A percentile compares a stretch with the other conserved stretches of the same genome.
phyloP scores from a whole-genome alignment of 306 rosid species.

The Quillaja saponaria region DNA sequence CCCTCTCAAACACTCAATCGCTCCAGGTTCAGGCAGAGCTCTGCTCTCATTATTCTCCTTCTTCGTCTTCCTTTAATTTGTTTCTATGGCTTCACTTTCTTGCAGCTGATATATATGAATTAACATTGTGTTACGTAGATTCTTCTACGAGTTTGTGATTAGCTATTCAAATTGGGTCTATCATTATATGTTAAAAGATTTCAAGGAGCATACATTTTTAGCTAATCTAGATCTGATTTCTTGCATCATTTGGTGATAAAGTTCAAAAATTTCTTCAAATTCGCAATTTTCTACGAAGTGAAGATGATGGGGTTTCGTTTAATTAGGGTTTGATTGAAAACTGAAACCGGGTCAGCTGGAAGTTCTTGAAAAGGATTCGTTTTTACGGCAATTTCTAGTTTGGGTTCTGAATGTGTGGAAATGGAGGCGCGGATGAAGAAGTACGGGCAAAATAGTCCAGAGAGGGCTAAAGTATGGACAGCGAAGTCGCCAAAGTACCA shows the following conservation, averaged over 20 bases:
- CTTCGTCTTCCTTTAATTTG: no score
- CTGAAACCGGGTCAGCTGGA: neutral
- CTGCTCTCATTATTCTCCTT: no score
- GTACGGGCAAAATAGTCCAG: slow-evolving; percentile 78
- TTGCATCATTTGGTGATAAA: neutral
- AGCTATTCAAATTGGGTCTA: no score
- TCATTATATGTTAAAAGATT: neutral
- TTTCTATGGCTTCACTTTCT: no score
- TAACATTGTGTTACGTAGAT: no score
- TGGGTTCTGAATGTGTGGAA: slow-evolving; percentile 39
- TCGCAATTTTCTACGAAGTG: slow-evolving; percentile 12
- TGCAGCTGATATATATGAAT: no score
- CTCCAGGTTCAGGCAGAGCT: no score
- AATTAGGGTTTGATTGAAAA: slow-evolving; percentile 7
- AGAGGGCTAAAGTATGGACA: slow-evolving; percentile 88
- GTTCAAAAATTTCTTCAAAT: neutral
- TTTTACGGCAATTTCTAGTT: slow-evolving; percentile 1
- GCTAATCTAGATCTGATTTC: slow-evolving; percentile 42
- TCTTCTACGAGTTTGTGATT: no score
- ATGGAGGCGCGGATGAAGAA: slow-evolving; percentile 81
- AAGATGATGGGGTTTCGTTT: slow-evolving; percentile 30
- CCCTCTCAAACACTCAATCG: no score
- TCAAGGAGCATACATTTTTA: neutral
- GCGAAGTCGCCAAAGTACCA: slow-evolving; percentile 83
- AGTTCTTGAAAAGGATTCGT: slow-evolving; percentile 14